These are phyloP conservation scores for Auricularia auricula-judae DNA, from an alignment of 768 basidiomycete genomes.

Conservation along the genomic window DNA sequence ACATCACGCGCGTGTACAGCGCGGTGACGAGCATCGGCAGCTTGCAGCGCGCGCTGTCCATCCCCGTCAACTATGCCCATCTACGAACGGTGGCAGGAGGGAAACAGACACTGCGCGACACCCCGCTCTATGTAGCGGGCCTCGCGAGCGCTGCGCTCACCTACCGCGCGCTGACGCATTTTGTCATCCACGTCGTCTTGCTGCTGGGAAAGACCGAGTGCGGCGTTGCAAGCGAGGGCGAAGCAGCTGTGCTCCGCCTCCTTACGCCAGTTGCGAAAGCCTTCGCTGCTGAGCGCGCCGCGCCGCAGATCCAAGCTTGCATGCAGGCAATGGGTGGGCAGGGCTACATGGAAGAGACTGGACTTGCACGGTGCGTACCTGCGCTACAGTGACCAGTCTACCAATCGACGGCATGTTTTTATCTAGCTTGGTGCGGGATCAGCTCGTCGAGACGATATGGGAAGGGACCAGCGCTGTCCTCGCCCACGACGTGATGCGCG, in stretches of 20 bases:
- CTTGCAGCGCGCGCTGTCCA: slow-evolving; percentile 51
- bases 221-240: slow-evolving; percentile 35
- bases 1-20: slow-evolving; percentile 66
- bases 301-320: slow-evolving; percentile 55
- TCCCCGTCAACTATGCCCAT: slow-evolving; percentile 52
- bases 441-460: slow-evolving; percentile 73
- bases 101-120: slow-evolving; percentile 37
- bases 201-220: slow-evolving; percentile 57
- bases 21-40: slow-evolving; percentile 43
- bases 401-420: neutral
- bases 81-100: slow-evolving; percentile 48
- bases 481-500: slow-evolving; percentile 53
- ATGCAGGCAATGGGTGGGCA: slow-evolving; percentile 68
- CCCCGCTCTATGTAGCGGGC: slow-evolving; percentile 51
- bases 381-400: neutral
- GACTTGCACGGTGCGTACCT: slow-evolving; percentile 39
- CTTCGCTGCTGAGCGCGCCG: slow-evolving; percentile 55
- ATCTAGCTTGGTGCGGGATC: slow-evolving; percentile 47
- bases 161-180: slow-evolving; percentile 55
- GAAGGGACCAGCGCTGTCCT: slow-evolving; percentile 59
- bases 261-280: slow-evolving; percentile 63
- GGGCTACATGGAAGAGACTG: slow-evolving; percentile 79
- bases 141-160: slow-evolving; percentile 49
- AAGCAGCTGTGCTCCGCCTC: slow-evolving; percentile 43
- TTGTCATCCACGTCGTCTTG: slow-evolving; percentile 46